Conservation (phyloP, 352 stramenopile species). For the Globisporangium canariense region DNA sequence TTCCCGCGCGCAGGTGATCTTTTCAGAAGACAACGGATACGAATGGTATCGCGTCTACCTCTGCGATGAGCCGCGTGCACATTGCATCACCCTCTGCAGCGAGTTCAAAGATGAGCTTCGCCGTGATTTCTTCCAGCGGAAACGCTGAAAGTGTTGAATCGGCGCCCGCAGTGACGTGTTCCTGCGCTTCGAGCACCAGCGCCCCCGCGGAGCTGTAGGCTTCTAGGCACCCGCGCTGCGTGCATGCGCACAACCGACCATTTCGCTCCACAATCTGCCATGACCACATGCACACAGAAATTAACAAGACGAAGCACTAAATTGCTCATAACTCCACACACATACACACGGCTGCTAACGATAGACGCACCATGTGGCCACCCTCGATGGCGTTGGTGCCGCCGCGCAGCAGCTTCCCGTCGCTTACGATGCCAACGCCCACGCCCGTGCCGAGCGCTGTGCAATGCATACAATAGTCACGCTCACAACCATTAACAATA, state of each 20-base stretch:
- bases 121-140: slow-evolving; percentile 50
- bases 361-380: slow-evolving; percentile 60
- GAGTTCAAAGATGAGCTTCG: slow-evolving; percentile 69
- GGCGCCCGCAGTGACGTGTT: slow-evolving; percentile 57
- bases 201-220: slow-evolving; percentile 71
- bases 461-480: neutral
- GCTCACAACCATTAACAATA: neutral
- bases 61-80: slow-evolving; percentile 63
- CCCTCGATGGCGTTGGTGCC: slow-evolving; percentile 72
- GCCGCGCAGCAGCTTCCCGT: slow-evolving; percentile 65
- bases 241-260: slow-evolving; percentile 67
- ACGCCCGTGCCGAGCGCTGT: slow-evolving; percentile 75
- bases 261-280: slow-evolving; percentile 79
- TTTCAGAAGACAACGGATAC: neutral
- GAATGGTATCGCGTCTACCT: slow-evolving; percentile 28
- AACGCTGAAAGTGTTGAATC: slow-evolving; percentile 46
- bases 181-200: slow-evolving; percentile 58
- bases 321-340: neutral
- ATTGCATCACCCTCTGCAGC: slow-evolving; percentile 63
- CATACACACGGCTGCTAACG: neutral
- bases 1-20: neutral
- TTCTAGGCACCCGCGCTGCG: slow-evolving; percentile 73
- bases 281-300: neutral
- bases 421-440: slow-evolving; percentile 60
- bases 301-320: neutral